A percentile compares a stretch with the other conserved stretches of the same genome.
Conservation (phyloP, 139 green algal species). For the Asterochloris sp. region DNA sequence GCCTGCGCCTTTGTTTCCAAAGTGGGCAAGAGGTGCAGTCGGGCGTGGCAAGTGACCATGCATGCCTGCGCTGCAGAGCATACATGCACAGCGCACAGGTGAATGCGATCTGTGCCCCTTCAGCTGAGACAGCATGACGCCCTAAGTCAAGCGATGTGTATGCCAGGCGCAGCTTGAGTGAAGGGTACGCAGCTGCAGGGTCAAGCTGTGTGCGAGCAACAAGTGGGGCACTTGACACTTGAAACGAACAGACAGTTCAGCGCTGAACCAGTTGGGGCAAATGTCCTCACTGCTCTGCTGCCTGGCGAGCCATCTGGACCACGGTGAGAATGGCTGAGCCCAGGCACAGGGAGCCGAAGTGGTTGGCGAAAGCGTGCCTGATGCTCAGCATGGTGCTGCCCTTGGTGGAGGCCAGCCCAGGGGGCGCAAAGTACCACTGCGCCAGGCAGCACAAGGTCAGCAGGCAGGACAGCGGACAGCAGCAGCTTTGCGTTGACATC, state of each 20-base stretch:
- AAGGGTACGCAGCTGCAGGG: neutral
- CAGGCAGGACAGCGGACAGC: neutral
- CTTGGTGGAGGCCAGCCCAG: constrained; percentile 1
- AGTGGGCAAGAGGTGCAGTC: too few species aligned
- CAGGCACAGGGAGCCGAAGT: constrained; percentile 59
- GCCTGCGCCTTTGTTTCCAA: too few species aligned
- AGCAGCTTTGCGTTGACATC: neutral
- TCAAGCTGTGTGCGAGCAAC: neutral
- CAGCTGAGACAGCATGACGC: too few species aligned
- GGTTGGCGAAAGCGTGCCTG: constrained; percentile 55
- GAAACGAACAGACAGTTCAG: too few species aligned
- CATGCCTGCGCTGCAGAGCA: too few species aligned
- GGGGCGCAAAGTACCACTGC: constrained; percentile 54
- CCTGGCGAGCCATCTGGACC: constrained; percentile 33
- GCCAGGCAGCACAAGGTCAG: neutral
- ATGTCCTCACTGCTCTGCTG: constrained; percentile 27
- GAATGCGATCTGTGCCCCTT: too few species aligned
- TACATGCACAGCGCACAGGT: too few species aligned
- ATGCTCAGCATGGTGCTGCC: constrained; percentile 36
- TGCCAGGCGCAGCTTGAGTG: neutral
- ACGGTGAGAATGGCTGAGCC: constrained; percentile 56
- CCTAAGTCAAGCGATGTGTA: too few species aligned
- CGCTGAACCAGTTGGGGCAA: neutral
- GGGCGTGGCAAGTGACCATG: too few species aligned
- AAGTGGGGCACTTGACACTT: neutral